Conservation (phyloP, 805 yeast genomes). For the Isabelozyma pseudorhagii region DNA sequence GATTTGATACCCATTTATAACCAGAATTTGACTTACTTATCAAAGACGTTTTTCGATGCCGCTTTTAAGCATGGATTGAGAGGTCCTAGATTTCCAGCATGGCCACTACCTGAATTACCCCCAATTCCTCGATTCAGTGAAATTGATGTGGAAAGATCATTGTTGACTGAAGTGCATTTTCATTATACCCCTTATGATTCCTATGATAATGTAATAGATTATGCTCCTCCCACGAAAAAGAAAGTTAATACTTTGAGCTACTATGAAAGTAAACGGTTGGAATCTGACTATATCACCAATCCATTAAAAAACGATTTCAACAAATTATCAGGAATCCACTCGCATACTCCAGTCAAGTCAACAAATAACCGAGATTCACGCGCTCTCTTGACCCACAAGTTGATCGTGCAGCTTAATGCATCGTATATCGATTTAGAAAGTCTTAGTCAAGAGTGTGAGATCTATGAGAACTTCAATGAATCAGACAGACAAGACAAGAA, state of each 20-base stretch:
- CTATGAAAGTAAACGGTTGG: constrained; percentile 60
- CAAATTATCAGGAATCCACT: constrained; percentile 48
- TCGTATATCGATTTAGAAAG: constrained; percentile 41
- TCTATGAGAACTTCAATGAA: constrained; percentile 28
- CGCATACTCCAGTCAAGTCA: constrained; percentile 27
- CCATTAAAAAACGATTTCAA: constrained; percentile 55
- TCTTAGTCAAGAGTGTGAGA: constrained; percentile 41
- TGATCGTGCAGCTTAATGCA: constrained; percentile 54
- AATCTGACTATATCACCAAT: constrained; percentile 65
- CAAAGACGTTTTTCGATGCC: constrained; percentile 54
- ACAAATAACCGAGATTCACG: constrained; percentile 26
- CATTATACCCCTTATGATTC: constrained; percentile 52
- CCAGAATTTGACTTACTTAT: constrained; percentile 59
- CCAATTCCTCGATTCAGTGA: constrained; percentile 60
- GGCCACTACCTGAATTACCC: constrained; percentile 81
- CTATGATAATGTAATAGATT: constrained; percentile 25
- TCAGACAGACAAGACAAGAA: constrained; percentile 37
- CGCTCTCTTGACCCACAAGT: constrained; percentile 55
- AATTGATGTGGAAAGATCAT: constrained; percentile 74
- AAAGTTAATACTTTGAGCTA: constrained; percentile 22
- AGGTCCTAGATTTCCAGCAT: constrained; percentile 34
- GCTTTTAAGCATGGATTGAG: constrained; percentile 13
- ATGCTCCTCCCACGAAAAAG: constrained; percentile 5
- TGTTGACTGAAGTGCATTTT: constrained; percentile 70
- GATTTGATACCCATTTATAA: constrained; percentile 73